Base-by-base conservation (phyloP, 495 filamentous ascomycete species). In the Filosporella fistucella region DNA sequence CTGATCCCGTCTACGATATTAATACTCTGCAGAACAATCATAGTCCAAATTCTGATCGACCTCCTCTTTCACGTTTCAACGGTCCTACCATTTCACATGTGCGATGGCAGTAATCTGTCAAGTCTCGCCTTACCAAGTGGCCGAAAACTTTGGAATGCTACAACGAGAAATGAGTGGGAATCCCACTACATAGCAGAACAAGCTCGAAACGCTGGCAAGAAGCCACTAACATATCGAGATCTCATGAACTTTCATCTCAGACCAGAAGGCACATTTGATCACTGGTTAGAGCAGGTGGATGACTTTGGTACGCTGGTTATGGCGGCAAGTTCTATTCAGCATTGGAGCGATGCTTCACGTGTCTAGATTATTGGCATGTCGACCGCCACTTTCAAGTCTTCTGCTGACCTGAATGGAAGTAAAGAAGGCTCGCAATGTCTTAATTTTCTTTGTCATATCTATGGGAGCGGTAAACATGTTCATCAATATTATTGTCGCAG, bases 301-400 rank as follows among this genome's bases (percentile, higher is more conserved):
- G 48, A 51, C 3, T 51, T 51, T 39, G 48, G 48, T 30, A 51
- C 20, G 14, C 32, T 51, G 13, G 23, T 45, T 30, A 38, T 37
- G 33, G 33, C 40, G 18, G 41, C 48, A 8, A 41, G 40, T 22
- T 44, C 21, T 14, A n/a, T 49, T 21, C 16, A 14, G 10, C 18
- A 49, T 49, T 35, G 32, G 32, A 35, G 32, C 18, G 32, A 35
- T 4, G 32, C 12, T 4, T n/a, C n/a, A n/a, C n/a, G n/a, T n/a
- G n/a, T n/a, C n/a, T n/a, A n/a, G n/a, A n/a, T n/a, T n/a, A n/a
- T n/a, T n/a, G n/a, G n/a, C n/a, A n/a, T n/a, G n/a, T n/a, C n/a
- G n/a, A n/a, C n/a, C n/a, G n/a, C n/a, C n/a, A n/a, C n/a, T n/a
- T n/a, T n/a, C n/a, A n/a, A n/a, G n/a, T n/a, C n/a, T n/a, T n/a